Conservation (phyloP, 495 filamentous ascomycete genomes). For the Bathelium albidoporum region DNA sequence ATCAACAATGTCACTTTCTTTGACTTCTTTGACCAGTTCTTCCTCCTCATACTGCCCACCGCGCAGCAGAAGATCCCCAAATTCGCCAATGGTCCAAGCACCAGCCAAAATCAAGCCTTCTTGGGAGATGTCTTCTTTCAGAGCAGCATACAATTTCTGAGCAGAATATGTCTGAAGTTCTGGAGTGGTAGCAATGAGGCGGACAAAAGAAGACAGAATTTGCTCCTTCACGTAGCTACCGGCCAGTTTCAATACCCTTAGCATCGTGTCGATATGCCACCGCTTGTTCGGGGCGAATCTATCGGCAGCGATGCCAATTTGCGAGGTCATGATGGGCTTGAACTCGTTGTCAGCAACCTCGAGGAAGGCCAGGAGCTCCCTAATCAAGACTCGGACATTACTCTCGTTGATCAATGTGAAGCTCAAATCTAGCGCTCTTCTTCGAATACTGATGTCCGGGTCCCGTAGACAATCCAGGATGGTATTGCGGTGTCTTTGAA, state of each 20-base stretch:
- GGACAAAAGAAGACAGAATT: conserved; percentile 91
- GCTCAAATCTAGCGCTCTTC: conserved; percentile 88
- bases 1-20: conserved; percentile 82
- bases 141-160: conserved; percentile 78
- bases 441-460: conserved; percentile 96
- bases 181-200: conserved; percentile 86
- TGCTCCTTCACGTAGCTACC: conserved; percentile 97
- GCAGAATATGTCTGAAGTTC: conserved; percentile 94
- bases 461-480: conserved; percentile 93
- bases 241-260: conserved; percentile 86
- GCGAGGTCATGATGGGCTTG: conserved; percentile 92
- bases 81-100: conserved; percentile 98
- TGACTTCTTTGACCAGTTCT: conserved; percentile 80
- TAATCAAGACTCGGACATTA: conserved; percentile 85
- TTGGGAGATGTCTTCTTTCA: conserved; percentile 95
- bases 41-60: conserved; percentile 94
- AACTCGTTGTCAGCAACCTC: conserved; percentile 98
- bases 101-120: conserved; percentile 88
- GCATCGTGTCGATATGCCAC: conserved; percentile 97
- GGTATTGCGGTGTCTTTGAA: conserved; percentile 93
- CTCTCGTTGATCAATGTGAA: conserved; percentile 96
- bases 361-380: conserved; percentile 86
- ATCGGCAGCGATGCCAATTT: conserved; percentile 95
- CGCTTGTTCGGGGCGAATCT: conserved; percentile 91
- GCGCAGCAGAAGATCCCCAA: conserved; percentile 74